Evolutionary conservation across 352 stramenopile genomes (phyloP).

Genomic region (Phytophthora sp.): DNA sequence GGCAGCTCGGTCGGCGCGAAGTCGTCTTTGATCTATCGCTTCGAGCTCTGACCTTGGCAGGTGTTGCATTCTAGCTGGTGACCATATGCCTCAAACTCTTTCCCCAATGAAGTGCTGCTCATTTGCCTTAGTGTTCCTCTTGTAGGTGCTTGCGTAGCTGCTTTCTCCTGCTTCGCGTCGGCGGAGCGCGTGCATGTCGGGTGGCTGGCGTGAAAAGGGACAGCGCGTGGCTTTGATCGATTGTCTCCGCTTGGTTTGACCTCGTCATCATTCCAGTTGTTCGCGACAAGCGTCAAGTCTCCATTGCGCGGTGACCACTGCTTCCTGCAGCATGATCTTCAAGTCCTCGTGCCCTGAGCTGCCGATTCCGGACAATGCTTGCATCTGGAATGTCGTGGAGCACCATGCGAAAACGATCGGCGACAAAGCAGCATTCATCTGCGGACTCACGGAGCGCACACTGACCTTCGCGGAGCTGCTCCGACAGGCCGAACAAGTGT

Average conservation of each 20-base stretch:
- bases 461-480: constrained; percentile 44
- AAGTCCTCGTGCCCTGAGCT: constrained; percentile 36
- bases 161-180: too few species aligned
- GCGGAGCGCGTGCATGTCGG: constrained; percentile 10
- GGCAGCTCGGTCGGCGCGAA: constrained; percentile 4
- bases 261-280: constrained; percentile 1
- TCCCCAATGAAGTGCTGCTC: constrained; percentile 1
- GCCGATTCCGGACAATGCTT: constrained; percentile 34
- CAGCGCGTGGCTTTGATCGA: constrained; percentile 7
- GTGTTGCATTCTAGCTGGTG: too few species aligned
- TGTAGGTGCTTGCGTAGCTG: too few species aligned
- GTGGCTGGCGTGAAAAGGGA: constrained; percentile 21
- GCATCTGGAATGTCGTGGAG: constrained; percentile 50
- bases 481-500: constrained; percentile 28
- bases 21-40: constrained; percentile 17
- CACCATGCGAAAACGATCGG: constrained; percentile 29
- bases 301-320: not conserved
- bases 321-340: constrained; percentile 40
- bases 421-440: constrained; percentile 43
- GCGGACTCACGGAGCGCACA: constrained; percentile 42
- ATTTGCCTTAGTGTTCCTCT: not conserved
- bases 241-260: not conserved
- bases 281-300: not conserved
- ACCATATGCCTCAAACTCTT: too few species aligned
- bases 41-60: too few species aligned